Percentiles rank a stretch among this genome's conserved stretches.
Conservation (phyloP, 2,329 filamentous ascomycete species). For the Alternaria postmessia region DNA sequence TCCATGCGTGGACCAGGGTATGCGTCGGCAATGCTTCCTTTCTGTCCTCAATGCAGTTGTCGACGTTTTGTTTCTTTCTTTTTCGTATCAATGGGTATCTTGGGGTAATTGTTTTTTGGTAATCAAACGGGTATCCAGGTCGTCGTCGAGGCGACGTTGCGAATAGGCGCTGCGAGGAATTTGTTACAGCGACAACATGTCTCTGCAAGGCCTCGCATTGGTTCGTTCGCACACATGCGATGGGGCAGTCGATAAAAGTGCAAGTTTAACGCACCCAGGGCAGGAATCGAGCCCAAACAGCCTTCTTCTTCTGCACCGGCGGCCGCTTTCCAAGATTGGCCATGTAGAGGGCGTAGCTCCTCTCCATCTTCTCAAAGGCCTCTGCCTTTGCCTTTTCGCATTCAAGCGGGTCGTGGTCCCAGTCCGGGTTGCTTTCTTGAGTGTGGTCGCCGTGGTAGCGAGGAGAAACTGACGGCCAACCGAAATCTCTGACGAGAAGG, state of each 20-base stretch:
- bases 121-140: slow-evolving; percentile 11
- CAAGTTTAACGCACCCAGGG: slow-evolving; percentile 19
- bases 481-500: slow-evolving; percentile 33
- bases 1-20: slow-evolving; percentile 7
- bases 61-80: neutral
- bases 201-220: neutral
- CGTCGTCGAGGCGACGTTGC: neutral
- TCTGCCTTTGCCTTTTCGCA: slow-evolving; percentile 30
- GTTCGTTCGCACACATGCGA: neutral
- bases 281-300: slow-evolving; percentile 32
- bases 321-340: slow-evolving; percentile 22
- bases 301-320: slow-evolving; percentile 29
- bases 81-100: slow-evolving; percentile 15
- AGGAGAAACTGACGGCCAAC: slow-evolving; percentile 31
- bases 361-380: slow-evolving; percentile 35
- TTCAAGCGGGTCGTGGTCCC: slow-evolving; percentile 33
- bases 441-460: slow-evolving; percentile 38
- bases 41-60: neutral
- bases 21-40: slow-evolving; percentile 1
- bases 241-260: neutral
- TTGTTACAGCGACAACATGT: neutral
- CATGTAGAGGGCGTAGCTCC: slow-evolving; percentile 36
- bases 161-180: neutral
- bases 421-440: slow-evolving; percentile 38
- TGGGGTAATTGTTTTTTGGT: slow-evolving; percentile 2